Percentiles rank a stretch among this genome's conserved stretches.
Evolutionary conservation across 2,329 filamentous ascomycete species (phyloP).

Genomic region (Phaeosphaeriaceae sp.): DNA sequence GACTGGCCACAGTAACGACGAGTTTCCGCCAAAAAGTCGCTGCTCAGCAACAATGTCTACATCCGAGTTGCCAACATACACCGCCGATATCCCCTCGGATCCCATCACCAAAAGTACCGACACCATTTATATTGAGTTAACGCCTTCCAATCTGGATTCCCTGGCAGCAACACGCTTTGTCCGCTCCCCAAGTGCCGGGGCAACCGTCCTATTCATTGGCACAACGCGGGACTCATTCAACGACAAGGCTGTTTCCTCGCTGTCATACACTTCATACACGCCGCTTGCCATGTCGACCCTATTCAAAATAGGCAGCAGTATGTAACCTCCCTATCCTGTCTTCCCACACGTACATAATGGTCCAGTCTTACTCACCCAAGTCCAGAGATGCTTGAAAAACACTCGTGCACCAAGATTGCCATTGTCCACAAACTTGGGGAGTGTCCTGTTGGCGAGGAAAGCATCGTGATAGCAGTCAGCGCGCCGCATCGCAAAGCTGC

Average conservation of each 20-base stretch:
- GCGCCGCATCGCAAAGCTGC: slow-evolving; percentile 82
- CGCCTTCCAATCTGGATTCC: slow-evolving; percentile 65
- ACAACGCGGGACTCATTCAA: slow-evolving; percentile 79
- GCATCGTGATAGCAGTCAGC: slow-evolving; percentile 86
- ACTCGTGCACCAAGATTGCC: slow-evolving; percentile 73
- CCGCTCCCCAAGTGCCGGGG: slow-evolving; percentile 57
- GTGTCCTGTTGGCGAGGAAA: slow-evolving; percentile 91
- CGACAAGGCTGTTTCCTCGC: slow-evolving; percentile 72
- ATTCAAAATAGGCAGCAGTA: slow-evolving; percentile 64
- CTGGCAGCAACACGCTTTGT: slow-evolving; percentile 68
- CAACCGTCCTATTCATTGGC: slow-evolving; percentile 54
- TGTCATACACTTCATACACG: slow-evolving; percentile 77
- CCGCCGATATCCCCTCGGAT: slow-evolving; percentile 32
- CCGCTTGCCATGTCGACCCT: slow-evolving; percentile 74
- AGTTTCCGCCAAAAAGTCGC: no score
- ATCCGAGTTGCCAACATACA: slow-evolving; percentile 34
- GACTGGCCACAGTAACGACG: no score
- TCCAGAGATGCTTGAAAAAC: slow-evolving; percentile 59
- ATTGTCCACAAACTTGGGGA: slow-evolving; percentile 84
- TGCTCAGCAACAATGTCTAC: slow-evolving; percentile 34
- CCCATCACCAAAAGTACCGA: slow-evolving; percentile 35
- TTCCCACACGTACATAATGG: no score
- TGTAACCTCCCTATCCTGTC: not conserved
- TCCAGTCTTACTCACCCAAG: not conserved
- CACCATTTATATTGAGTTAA: slow-evolving; percentile 72